These are phyloP conservation scores for Ophiognomonia clavigignenti-juglandacearum DNA, from an alignment of 2,329 filamentous ascomycete species.

Conservation along the genomic window DNA sequence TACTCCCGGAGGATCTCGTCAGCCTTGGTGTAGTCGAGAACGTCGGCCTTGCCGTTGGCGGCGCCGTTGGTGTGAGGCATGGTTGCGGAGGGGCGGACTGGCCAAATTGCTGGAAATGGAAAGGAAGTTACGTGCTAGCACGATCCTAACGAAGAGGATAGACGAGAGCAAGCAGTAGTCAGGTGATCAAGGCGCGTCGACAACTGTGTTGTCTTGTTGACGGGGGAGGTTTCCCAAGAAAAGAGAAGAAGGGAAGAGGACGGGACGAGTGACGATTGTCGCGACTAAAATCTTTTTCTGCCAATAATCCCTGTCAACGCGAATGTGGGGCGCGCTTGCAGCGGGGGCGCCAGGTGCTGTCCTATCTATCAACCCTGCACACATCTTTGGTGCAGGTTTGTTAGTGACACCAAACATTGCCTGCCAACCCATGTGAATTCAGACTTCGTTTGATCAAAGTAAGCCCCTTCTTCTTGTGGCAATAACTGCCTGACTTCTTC, in stretches of 20 bases:
- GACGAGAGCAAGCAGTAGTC: constrained; percentile 14
- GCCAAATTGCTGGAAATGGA: too few relatives aligned
- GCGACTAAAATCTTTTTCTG: constrained; percentile 10
- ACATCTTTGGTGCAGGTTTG: not conserved
- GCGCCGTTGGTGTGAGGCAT: too few relatives aligned
- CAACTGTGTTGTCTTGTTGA: constrained; percentile 15
- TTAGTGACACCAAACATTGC: too few relatives aligned
- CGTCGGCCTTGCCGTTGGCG: constrained; percentile 47
- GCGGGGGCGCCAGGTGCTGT: not conserved
- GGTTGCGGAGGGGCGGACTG: too few relatives aligned
- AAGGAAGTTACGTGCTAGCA: too few relatives aligned
- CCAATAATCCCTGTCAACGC: not conserved
- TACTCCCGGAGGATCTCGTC: constrained; percentile 81
- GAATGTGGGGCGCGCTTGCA: not conserved
- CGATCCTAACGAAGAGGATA: not conserved
- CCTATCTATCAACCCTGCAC: not conserved
- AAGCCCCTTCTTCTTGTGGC: too few relatives aligned
- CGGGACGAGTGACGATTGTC: not conserved
- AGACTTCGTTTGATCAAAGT: too few relatives aligned
- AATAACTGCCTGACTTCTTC: too few relatives aligned
- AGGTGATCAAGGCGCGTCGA: not conserved
- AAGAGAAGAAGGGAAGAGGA: constrained; percentile 10
- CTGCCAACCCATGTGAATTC: too few relatives aligned
- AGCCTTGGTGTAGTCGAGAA: constrained; percentile 71
- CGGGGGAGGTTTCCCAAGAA: constrained; percentile 17